Evolutionary conservation across 2,329 filamentous ascomycete species (phyloP), one percentile per base, ranked within the genome.

Genomic region (Davidsoniella australis): DNA sequence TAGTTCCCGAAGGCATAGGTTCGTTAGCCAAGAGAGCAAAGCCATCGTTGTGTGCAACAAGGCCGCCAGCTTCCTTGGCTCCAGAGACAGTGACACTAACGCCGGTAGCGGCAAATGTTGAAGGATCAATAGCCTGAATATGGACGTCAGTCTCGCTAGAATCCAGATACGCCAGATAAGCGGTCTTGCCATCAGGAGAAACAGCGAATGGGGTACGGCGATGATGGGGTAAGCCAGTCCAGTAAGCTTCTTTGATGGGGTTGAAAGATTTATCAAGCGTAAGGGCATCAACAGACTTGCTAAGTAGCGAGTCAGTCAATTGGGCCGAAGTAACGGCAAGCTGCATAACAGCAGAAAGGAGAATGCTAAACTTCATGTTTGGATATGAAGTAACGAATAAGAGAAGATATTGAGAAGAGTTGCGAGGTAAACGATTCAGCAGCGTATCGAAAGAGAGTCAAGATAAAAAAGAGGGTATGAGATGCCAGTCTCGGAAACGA

Each of bases 1-100:
- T 55, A 14, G 71, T 70, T 18, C 68, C 68, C 1, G 69, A 66
- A 2, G 71, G 65, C 55, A 75, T 62, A 2, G 66, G 65, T 57
- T 75, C 73, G 61, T 76, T 76, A 39, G 73, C 76, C 45, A 80
- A 61, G 24, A 79, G 60, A n/a, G 75, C 75, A 53, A 80, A 80
- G 2, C 75, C 76, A 58, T 80, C 74, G 58, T 79, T 71, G 56
- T 78, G 75, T 14, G 75, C 75, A 41, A 79, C 71, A 1, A 80
- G 66, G 42, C 76, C 76, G 48, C 73, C 73, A 4, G 72, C 73
- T 61, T 79, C 76, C 56, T 75, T 72, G 38, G 67, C 74, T 12
- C 68, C 67, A n/a, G 65, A 57, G 38, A 78, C 61, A 1, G 71
- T 73, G 2, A 77, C 64, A 0, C 68, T 60, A 23, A 64, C 65